Percentiles rank a stretch among this genome's conserved stretches.
phyloP scores from a whole-genome alignment of 1,284 basidiomycete species.

The Takashimella koratensis region DNA sequence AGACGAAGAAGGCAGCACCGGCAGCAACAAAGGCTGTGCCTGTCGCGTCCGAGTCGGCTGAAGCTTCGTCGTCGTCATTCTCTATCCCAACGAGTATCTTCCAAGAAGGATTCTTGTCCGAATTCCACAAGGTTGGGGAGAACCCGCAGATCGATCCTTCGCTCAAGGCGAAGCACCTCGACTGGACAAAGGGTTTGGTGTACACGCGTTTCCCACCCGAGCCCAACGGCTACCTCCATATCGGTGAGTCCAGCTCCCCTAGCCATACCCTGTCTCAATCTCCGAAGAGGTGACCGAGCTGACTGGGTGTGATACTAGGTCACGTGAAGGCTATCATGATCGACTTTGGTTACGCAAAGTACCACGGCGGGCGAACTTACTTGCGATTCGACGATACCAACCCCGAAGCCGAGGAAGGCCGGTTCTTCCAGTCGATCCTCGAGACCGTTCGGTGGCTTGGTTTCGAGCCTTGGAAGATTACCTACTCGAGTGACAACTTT shows the following conservation, averaged over 20 bases:
- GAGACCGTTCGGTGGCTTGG: slow-evolving; percentile 96
- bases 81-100: slow-evolving; percentile 63
- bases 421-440: slow-evolving; percentile 94
- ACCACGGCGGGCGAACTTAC: slow-evolving; percentile 86
- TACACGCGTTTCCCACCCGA: slow-evolving; percentile 98
- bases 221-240: slow-evolving; percentile 94
- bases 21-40: slow-evolving; percentile 46
- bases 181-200: slow-evolving; percentile 75
- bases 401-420: slow-evolving; percentile 93
- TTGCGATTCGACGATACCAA: slow-evolving; percentile 96
- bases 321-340: slow-evolving; percentile 99
- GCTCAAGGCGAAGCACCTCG: slow-evolving; percentile 77
- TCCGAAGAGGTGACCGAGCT: not conserved
- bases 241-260: slow-evolving; percentile 52
- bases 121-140: slow-evolving; percentile 88
- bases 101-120: slow-evolving; percentile 89
- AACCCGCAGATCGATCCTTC: slow-evolving; percentile 82
- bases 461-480: slow-evolving; percentile 98
- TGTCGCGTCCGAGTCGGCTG: slow-evolving; percentile 33
- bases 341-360: slow-evolving; percentile 95
- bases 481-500: slow-evolving; percentile 98
- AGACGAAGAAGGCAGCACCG: slow-evolving; percentile 35
- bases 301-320: slow-evolving; percentile 41
- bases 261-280: not conserved
- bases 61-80: slow-evolving; percentile 27